phyloP scores from a whole-genome alignment of 2,329 filamentous ascomycete genomes.

The Didymella pinodella region DNA sequence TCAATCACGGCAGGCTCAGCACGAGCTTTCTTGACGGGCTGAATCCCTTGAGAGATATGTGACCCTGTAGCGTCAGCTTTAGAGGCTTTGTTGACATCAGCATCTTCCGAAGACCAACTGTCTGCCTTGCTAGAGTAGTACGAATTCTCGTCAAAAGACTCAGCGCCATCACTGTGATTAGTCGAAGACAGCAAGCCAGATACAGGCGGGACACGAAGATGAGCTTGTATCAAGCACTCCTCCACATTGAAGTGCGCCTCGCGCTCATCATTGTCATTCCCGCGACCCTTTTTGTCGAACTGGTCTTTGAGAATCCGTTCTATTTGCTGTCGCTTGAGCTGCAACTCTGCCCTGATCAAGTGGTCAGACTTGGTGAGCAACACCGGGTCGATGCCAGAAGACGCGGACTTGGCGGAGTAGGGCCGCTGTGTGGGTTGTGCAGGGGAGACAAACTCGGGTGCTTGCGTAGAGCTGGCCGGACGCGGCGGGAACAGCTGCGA shows the following conservation, averaged over 20 bases:
- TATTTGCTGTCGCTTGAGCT: conserved; percentile 79
- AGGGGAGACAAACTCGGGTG: conserved; percentile 35
- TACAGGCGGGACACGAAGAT: conserved; percentile 75
- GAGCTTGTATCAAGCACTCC: conserved; percentile 62
- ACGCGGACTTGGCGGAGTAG: conserved; percentile 55
- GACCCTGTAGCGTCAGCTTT: conserved; percentile 43
- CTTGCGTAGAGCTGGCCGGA: conserved; percentile 39
- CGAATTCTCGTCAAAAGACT: conserved; percentile 90
- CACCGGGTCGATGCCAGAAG: conserved; percentile 79
- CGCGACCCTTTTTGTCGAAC: conserved; percentile 66
- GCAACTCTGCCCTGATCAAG: conserved; percentile 80
- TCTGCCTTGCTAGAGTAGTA: conserved; percentile 93
- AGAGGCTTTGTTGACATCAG: conserved; percentile 40
- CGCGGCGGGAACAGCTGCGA: conserved; percentile 41
- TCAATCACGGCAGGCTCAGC: conserved; percentile 44
- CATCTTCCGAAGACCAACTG: conserved; percentile 71
- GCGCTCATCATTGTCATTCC: conserved; percentile 60
- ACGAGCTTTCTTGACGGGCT: conserved; percentile 30
- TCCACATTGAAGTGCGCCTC: conserved; percentile 54
- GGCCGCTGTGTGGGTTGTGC: conserved; percentile 40
- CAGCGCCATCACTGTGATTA: conserved; percentile 72
- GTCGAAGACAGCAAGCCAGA: conserved; percentile 63
- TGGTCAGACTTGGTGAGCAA: conserved; percentile 86
- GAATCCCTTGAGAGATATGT: conserved; percentile 41
- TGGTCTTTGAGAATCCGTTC: conserved; percentile 82